phyloP scores from a whole-genome alignment of 257 asterid genomes.

The Solanum chaucha region DNA sequence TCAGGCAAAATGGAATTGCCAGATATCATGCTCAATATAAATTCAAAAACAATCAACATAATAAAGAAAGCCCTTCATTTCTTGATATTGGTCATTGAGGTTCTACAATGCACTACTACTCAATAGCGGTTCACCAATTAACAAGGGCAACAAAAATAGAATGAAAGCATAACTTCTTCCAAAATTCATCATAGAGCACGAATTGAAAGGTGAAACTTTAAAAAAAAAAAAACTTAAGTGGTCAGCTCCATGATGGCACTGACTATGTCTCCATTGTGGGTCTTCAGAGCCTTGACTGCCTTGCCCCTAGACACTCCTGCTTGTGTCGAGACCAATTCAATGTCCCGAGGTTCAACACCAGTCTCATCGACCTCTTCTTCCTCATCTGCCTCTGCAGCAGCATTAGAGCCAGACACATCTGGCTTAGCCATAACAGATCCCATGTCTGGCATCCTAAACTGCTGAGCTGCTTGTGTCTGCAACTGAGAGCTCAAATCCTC shows the following conservation, averaged over 20 bases:
- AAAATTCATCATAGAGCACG: constrained; percentile 6
- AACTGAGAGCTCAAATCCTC: constrained; percentile 94
- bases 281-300: constrained; percentile 84
- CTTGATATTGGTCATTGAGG: background rate
- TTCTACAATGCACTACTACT: background rate
- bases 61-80: background rate
- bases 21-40: background rate
- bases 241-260: constrained; percentile 93
- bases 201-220: background rate
- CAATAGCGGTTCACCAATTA: background rate
- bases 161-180: constrained; percentile 10
- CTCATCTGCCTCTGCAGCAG: constrained; percentile 36
- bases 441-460: constrained; percentile 76
- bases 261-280: constrained; percentile 72
- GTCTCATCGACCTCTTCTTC: constrained; percentile 78
- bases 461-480: constrained; percentile 94
- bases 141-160: constrained; percentile 2
- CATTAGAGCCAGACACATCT: constrained; percentile 30
- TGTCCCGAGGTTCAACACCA: constrained; percentile 62
- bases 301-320: constrained; percentile 69
- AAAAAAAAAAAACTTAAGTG: constrained; percentile 11
- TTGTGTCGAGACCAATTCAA: constrained; percentile 87
- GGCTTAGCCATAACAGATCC: constrained; percentile 52
- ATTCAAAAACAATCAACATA: background rate
- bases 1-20: background rate